Percentiles rank a stretch among this genome's conserved stretches.
phyloP scores from a whole-genome alignment of 2,329 filamentous ascomycete species.

The Tolypocladium amazonense region DNA sequence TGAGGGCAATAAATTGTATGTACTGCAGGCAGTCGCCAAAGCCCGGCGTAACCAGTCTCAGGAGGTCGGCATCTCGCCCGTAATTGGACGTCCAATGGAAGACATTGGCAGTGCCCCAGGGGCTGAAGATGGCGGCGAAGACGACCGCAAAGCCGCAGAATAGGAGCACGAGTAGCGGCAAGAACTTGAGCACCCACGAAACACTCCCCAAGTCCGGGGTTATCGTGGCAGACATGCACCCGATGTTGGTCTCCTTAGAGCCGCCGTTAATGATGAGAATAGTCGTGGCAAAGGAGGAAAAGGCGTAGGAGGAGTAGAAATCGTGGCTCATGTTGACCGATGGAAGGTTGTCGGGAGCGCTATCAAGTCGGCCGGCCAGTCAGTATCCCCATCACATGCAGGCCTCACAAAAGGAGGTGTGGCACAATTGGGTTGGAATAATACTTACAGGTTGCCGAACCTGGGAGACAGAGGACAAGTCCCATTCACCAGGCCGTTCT shows the following conservation, averaged over 20 bases:
- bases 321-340: slow-evolving; percentile 65
- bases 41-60: slow-evolving; percentile 86
- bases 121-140: slow-evolving; percentile 77
- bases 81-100: slow-evolving; percentile 99
- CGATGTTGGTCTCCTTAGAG: slow-evolving; percentile 48
- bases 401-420: neutral
- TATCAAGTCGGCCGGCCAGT: slow-evolving; percentile 6
- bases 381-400: neutral
- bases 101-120: slow-evolving; percentile 83
- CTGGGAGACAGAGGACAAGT: slow-evolving; percentile 66
- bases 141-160: slow-evolving; percentile 75
- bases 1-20: slow-evolving; percentile 83
- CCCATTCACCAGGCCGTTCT: slow-evolving; percentile 43
- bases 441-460: slow-evolving; percentile 38
- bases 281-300: slow-evolving; percentile 68
- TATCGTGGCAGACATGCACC: slow-evolving; percentile 71
- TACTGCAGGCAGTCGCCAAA: slow-evolving; percentile 97
- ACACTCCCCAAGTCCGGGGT: slow-evolving; percentile 73
- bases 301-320: slow-evolving; percentile 74
- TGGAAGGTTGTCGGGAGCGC: slow-evolving; percentile 42
- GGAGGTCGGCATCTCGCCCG: slow-evolving; percentile 81
- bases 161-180: slow-evolving; percentile 69
- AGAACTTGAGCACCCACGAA: slow-evolving; percentile 58
- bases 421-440: slow-evolving; percentile 1
- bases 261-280: slow-evolving; percentile 71